Conservation (phyloP, 2,329 filamentous ascomycete genomes). For the Exserohilum rostratum region DNA sequence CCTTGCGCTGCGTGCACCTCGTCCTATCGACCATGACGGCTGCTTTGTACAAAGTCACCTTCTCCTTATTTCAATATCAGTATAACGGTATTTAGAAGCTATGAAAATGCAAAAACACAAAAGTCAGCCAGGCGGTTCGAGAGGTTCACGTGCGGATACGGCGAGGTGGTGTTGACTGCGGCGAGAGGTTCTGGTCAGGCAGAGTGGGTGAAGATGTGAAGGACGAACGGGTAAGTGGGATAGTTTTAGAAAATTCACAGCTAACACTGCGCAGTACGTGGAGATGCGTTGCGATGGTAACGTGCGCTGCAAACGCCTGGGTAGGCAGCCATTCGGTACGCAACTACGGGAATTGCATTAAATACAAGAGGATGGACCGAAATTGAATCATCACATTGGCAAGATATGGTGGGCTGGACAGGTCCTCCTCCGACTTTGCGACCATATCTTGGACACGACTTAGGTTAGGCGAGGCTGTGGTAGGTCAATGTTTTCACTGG, state of each 20-base stretch:
- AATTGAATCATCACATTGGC: no score
- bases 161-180: no score
- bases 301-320: no score
- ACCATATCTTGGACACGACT: not conserved
- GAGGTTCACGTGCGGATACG: no score
- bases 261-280: no score
- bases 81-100: not conserved
- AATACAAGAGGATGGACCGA: not conserved
- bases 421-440: not conserved
- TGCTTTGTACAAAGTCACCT: no score
- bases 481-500: slow-evolving; percentile 1
- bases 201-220: no score
- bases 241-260: no score
- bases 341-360: not conserved
- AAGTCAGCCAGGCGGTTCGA: not conserved
- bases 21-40: not conserved
- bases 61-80: not conserved
- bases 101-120: not conserved
- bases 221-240: no score
- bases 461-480: not conserved
- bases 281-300: no score
- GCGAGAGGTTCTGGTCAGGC: no score
- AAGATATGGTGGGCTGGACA: not conserved
- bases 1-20: not conserved
- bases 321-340: no score